phyloP scores from a whole-genome alignment of 2,329 filamentous ascomycete species.

The Fusarium bulbicola region DNA sequence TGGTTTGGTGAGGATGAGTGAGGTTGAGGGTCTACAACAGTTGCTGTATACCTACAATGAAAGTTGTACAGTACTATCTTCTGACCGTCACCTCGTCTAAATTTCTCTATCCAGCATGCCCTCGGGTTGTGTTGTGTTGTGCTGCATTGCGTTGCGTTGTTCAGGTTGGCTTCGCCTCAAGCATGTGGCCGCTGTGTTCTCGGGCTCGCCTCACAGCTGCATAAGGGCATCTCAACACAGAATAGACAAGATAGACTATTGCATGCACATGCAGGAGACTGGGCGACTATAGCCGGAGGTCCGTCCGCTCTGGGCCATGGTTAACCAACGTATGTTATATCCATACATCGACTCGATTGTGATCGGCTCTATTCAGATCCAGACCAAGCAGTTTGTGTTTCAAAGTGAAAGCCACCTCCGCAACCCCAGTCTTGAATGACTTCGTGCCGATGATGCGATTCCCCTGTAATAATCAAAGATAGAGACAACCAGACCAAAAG shows the following conservation, averaged over 20 bases:
- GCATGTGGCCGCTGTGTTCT: neutral
- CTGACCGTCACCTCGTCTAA: neutral
- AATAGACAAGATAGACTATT: neutral
- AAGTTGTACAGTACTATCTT: neutral
- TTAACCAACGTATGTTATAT: neutral
- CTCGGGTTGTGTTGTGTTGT: neutral
- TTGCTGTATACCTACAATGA: neutral
- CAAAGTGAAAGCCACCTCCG: conserved; percentile 1
- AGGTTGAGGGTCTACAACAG: neutral
- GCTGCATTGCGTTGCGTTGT: neutral
- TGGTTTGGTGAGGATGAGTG: neutral
- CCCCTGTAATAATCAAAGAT: neutral
- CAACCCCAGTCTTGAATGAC: neutral
- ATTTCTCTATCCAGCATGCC: neutral
- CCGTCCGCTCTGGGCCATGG: neutral
- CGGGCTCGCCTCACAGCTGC: neutral
- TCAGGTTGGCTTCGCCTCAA: neutral
- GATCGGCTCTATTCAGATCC: conserved; percentile 1
- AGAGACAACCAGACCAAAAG: neutral
- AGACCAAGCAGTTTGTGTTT: neutral
- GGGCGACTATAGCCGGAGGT: neutral
- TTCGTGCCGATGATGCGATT: neutral
- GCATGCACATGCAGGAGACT: neutral
- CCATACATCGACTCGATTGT: neutral
- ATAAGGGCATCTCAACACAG: neutral